These are phyloP conservation scores for Candida railenensis DNA, from an alignment of 805 yeast species.

Conservation along the genomic window DNA sequence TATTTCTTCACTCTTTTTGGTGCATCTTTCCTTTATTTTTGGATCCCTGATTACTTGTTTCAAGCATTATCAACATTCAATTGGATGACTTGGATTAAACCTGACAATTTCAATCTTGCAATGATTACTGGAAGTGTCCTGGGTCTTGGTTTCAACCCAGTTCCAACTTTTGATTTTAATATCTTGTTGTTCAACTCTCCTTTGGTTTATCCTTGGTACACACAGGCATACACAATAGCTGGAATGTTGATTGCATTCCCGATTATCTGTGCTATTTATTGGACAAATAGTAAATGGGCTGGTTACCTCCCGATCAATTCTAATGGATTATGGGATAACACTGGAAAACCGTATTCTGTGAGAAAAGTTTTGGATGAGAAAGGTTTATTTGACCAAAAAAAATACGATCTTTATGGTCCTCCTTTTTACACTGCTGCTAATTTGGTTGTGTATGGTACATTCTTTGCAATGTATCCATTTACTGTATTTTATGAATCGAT, in stretches of 20 bases:
- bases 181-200: conserved; percentile 22
- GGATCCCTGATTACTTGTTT: conserved; percentile 47
- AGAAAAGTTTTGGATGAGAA: conserved; percentile 37
- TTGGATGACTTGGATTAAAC: conserved; percentile 62
- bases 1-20: conserved; percentile 21
- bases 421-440: conserved; percentile 30
- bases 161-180: conserved; percentile 55
- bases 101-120: conserved; percentile 49
- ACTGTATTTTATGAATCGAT: conserved; percentile 11
- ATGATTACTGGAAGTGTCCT: conserved; percentile 43
- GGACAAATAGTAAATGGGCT: conserved; percentile 21
- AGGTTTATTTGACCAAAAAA: conserved; percentile 23
- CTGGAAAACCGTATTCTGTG: conserved; percentile 44
- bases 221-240: conserved; percentile 11
- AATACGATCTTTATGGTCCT: conserved; percentile 25
- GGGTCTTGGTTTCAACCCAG: conserved; percentile 55
- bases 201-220: conserved; percentile 45
- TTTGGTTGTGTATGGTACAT: conserved; percentile 25
- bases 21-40: conserved; percentile 40
- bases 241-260: conserved; percentile 19
- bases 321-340: conserved; percentile 45
- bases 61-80: conserved; percentile 42
- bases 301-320: conserved; percentile 37
- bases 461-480: conserved; percentile 27
- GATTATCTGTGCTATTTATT: conserved; percentile 19